phyloP scores from a whole-genome alignment of 495 filamentous ascomycete genomes.

The Penicillium mononematosum region DNA sequence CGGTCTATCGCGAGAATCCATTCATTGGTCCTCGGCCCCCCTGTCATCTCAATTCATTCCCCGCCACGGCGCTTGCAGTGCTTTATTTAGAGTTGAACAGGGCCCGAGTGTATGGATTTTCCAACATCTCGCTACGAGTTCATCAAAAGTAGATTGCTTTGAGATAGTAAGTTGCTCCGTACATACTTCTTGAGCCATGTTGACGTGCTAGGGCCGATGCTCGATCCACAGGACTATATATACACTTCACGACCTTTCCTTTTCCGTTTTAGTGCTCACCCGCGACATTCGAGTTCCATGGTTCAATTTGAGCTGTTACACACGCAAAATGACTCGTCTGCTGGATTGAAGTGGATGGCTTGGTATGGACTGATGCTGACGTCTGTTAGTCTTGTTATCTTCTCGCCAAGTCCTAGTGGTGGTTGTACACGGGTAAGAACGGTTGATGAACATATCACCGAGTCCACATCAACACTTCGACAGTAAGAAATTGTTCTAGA shows the following conservation, averaged over 20 bases:
- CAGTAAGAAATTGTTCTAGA: not conserved
- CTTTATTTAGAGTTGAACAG: slow-evolving; percentile 7
- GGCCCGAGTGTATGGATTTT: slow-evolving; percentile 4
- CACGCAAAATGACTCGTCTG: not conserved
- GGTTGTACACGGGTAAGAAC: not conserved
- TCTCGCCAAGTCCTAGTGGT: not conserved
- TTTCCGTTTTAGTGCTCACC: not conserved
- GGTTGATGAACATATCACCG: not conserved
- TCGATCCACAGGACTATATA: not conserved
- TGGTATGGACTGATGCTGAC: not conserved
- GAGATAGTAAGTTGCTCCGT: not conserved
- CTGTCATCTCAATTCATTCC: slow-evolving; percentile 2
- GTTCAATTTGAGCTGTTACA: not conserved
- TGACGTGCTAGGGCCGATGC: not conserved
- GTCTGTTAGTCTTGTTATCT: not conserved
- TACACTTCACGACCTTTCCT: not conserved
- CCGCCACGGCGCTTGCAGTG: slow-evolving; percentile 15
- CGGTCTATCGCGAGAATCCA: not conserved
- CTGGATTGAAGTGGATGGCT: not conserved
- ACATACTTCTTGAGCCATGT: not conserved
- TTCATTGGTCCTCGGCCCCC: slow-evolving; percentile 3
- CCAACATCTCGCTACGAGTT: not conserved
- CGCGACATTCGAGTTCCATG: not conserved
- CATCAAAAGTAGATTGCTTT: not conserved
- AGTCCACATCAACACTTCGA: not conserved